Evolutionary conservation across 352 stramenopile species (phyloP).

Genomic region (Aphanomyces cochlioides): DNA sequence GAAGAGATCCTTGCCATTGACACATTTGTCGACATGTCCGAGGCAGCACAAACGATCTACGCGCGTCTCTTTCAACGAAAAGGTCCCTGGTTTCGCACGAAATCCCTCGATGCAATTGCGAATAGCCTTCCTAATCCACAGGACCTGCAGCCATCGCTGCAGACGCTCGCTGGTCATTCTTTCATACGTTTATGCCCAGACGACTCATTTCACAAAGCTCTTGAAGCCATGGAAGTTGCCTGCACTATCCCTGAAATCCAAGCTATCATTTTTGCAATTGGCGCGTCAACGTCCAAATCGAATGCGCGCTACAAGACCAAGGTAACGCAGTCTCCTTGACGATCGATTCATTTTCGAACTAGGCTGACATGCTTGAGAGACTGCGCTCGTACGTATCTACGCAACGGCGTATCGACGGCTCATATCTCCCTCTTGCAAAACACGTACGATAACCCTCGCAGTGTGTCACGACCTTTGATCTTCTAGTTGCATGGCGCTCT

Average conservation of each 20-base stretch:
- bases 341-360: conserved; percentile 28
- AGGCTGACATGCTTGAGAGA: conserved; percentile 22
- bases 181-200: conserved; percentile 42
- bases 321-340: conserved; percentile 42
- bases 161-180: conserved; percentile 39
- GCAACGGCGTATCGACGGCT: conserved; percentile 68
- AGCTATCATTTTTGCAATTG: not conserved
- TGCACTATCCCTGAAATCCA: conserved; percentile 15
- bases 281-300: conserved; percentile 13
- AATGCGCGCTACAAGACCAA: conserved; percentile 37
- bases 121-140: not conserved
- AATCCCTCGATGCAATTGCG: conserved; percentile 49
- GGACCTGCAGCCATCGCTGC: conserved; percentile 30
- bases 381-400: conserved; percentile 35
- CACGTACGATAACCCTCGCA: conserved; percentile 51
- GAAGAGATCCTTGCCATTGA: conserved; percentile 45
- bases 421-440: conserved; percentile 52
- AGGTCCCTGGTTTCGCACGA: conserved; percentile 66
- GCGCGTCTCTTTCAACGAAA: conserved; percentile 73
- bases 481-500: not conserved
- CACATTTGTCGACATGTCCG: conserved; percentile 48
- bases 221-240: conserved; percentile 51
- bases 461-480: conserved; percentile 28
- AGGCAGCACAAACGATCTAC: conserved; percentile 63
- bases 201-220: conserved; percentile 22